Evolutionary conservation across 176 grass and related monocot genomes (phyloP).

Genomic region (Pontederia paniculata): DNA sequence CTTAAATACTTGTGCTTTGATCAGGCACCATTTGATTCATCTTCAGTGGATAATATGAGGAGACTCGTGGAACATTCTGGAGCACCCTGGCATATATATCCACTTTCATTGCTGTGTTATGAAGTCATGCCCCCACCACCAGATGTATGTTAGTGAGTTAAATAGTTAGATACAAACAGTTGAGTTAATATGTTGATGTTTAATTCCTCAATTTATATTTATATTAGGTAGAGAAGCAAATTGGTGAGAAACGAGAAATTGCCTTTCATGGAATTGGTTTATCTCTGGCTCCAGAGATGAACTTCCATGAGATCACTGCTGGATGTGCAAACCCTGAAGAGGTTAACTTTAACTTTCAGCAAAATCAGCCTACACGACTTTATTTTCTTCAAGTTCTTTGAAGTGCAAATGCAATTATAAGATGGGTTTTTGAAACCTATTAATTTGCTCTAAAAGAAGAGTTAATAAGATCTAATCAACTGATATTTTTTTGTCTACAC

Average conservation of each 20-base stretch:
- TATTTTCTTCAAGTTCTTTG: not conserved
- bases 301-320: constrained; percentile 43
- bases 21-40: constrained; percentile 79
- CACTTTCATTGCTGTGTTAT: constrained; percentile 76
- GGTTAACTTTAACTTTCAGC: constrained; percentile 30
- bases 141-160: constrained; percentile 32
- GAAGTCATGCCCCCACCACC: constrained; percentile 94
- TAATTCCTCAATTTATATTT: not conserved
- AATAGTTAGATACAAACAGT: not conserved
- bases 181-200: constrained; percentile 10
- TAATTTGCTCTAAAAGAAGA: no score
- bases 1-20: no score
- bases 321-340: constrained; percentile 44
- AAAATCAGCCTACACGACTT: constrained; percentile 3
- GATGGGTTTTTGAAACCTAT: no score
- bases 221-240: constrained; percentile 75
- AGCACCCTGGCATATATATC: constrained; percentile 80
- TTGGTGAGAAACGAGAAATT: constrained; percentile 82
- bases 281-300: constrained; percentile 65
- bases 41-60: constrained; percentile 95
- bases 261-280: constrained; percentile 88
- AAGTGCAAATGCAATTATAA: not conserved
- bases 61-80: constrained; percentile 80
- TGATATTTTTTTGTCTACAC: not conserved
- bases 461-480: not conserved